Evolutionary conservation across 148 eudicot species (phyloP).

Genomic region (Rhododendron vialii): DNA sequence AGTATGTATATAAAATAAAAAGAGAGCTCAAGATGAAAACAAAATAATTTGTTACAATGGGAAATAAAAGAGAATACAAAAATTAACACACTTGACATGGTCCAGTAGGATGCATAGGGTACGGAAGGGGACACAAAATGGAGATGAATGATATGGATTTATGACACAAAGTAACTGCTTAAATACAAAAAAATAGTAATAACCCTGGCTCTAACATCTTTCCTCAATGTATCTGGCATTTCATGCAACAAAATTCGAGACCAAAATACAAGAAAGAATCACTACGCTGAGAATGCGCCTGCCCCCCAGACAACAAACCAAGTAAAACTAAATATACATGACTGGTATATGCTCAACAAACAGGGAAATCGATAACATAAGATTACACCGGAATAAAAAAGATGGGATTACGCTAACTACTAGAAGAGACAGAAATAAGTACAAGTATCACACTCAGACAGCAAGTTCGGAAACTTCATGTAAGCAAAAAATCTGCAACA

Average conservation of each 20-base stretch:
- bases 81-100: background rate
- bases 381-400: background rate
- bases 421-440: conserved; percentile 15
- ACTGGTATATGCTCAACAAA: background rate
- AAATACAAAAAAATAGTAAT: background rate
- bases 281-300: background rate
- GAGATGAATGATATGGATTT: background rate
- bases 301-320: background rate
- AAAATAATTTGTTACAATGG: background rate
- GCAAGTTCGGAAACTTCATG: background rate
- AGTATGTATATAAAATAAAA: background rate
- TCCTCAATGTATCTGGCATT: background rate
- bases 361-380: background rate
- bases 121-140: background rate
- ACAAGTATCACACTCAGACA: conserved; percentile 16
- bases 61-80: background rate
- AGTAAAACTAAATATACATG: background rate
- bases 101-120: background rate
- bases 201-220: background rate
- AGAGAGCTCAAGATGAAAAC: background rate
- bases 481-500: background rate
- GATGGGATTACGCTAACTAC: background rate
- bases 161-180: background rate
- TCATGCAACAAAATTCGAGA: background rate
- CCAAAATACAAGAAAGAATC: background rate